phyloP scores from a whole-genome alignment of 164 flowering plant species.

The Nelumbo lutea region DNA sequence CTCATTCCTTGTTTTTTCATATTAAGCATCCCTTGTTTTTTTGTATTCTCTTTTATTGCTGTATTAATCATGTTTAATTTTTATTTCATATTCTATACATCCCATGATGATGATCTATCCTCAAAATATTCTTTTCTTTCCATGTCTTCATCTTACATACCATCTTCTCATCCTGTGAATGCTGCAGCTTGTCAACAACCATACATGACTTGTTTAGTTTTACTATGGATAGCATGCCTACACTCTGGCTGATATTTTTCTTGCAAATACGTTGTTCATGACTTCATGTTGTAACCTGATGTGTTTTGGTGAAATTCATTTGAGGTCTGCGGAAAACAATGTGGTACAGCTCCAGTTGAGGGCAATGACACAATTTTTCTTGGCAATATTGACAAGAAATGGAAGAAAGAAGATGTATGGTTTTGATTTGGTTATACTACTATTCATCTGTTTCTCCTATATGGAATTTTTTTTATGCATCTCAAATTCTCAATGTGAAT shows the following conservation, averaged over 20 bases:
- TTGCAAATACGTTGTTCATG: no score
- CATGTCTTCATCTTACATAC: not conserved
- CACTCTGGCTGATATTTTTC: not conserved
- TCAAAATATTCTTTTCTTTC: no score
- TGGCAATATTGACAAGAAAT: conserved; percentile 34
- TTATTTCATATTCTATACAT: no score
- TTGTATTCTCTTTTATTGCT: no score
- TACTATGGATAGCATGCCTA: no score
- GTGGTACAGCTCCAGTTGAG: conserved; percentile 31
- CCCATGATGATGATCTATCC: no score
- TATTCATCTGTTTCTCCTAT: not conserved
- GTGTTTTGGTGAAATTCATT: not conserved
- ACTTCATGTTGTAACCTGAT: not conserved
- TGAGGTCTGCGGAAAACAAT: conserved; percentile 36
- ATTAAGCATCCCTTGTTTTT: no score
- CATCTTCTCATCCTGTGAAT: not conserved
- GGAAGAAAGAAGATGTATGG: conserved; percentile 41
- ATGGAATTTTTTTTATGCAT: not conserved
- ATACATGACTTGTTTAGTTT: not conserved
- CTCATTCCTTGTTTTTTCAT: no score
- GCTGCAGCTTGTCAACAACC: not conserved
- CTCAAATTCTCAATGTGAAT: not conserved
- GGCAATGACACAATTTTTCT: conserved; percentile 41
- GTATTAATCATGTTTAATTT: no score
- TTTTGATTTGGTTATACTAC: conserved; percentile 2